Base-by-base conservation (phyloP, 2,329 filamentous ascomycete species). In the Metarhizium album region DNA sequence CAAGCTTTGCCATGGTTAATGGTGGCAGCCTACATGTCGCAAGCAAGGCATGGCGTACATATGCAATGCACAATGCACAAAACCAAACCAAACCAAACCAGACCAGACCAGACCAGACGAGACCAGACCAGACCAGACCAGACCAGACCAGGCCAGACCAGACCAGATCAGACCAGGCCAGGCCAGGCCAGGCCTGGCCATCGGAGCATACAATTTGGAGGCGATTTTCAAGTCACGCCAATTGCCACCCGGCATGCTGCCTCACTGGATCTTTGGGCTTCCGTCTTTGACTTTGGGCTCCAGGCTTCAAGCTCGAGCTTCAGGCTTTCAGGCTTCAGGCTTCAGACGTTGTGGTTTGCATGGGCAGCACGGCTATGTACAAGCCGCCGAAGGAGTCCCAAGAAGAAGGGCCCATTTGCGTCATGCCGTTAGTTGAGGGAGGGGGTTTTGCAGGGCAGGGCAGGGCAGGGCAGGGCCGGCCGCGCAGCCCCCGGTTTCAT, bases 401-500 rank as follows among this genome's bases (percentile, higher is more conserved):
- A 40, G 37, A 40, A 20, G 37, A 22, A 38, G 37, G 9, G n/a
- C 37, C 16, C 6, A 20, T 42, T 23, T n/a, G 18, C 33, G 38
- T 23, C 45, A 29, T 22, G 31, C 33, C 16, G 18, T 14, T 42
- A n/a, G n/a, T n/a, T n/a, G n/a, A n/a, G n/a, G n/a, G n/a, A 14
- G 42, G 14, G 18, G 40, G 31, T 9, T 9, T 29, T 29, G 27
- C 40, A 22, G 45, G 16, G 40, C 46, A 24, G 40, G 48, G 35
- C 20, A 52, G 20, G 50, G 42, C 50, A 52, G 37, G 45, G 46
- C 50, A 38, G 27, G 9, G 7, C n/a, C n/a, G n/a, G n/a, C n/a
- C n/a, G n/a, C n/a, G n/a, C n/a, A 43, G 20, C 3, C 5, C 40
- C 16, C 42, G 33, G 50, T 52, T 49, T 52, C 46, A 52, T 42